Evolutionary conservation across 1,284 basidiomycete genomes (phyloP).

Genomic region (Kwoniella shivajii): DNA sequence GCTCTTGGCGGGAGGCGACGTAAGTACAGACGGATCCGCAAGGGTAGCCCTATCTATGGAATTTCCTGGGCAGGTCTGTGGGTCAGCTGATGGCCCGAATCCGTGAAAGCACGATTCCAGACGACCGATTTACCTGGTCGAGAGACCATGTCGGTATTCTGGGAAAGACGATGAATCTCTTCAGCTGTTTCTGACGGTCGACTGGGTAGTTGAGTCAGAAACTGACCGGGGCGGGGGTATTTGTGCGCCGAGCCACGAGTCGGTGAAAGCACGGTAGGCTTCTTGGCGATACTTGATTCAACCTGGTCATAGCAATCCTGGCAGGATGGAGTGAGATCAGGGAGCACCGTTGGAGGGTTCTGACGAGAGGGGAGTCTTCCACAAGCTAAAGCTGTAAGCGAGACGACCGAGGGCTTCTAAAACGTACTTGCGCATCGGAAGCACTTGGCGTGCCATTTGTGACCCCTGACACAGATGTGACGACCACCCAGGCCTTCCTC

Average conservation of each 20-base stretch:
- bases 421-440: constrained; percentile 13
- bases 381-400: neutral
- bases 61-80: too few species aligned
- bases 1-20: too few species aligned
- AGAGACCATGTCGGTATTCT: too few species aligned
- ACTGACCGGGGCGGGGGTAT: constrained; percentile 6
- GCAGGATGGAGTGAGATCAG: constrained; percentile 3
- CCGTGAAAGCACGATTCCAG: too few species aligned
- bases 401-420: neutral
- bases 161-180: neutral
- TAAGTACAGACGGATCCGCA: too few species aligned
- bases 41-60: too few species aligned
- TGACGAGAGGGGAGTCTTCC: neutral
- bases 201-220: neutral
- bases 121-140: too few species aligned
- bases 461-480: constrained; percentile 14
- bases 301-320: constrained; percentile 1
- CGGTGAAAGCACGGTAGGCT: neutral
- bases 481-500: constrained; percentile 21
- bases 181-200: neutral
- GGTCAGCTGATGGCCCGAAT: too few species aligned
- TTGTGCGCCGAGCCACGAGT: neutral
- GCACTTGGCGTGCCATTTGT: constrained; percentile 19
- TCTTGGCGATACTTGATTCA: neutral
- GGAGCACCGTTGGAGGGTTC: neutral